Percentiles rank a stretch among this genome's conserved stretches.
These are phyloP conservation scores for Xylaria digitata DNA, from an alignment of 2,329 filamentous ascomycete genomes.

Conservation along the genomic window DNA sequence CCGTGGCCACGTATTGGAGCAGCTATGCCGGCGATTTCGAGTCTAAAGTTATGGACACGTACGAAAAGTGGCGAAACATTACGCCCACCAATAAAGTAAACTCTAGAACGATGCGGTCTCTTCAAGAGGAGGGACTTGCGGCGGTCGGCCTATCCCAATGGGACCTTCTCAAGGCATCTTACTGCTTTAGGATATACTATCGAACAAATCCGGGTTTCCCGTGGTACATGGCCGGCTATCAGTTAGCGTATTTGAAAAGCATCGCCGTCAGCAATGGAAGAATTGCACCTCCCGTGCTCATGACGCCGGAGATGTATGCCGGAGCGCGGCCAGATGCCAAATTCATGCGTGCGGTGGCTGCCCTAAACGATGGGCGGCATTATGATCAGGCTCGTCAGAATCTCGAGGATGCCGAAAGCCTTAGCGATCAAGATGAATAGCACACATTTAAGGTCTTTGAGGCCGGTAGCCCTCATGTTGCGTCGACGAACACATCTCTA, in stretches of 20 bases:
- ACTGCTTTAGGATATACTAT: slow-evolving; percentile 57
- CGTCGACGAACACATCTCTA: neutral
- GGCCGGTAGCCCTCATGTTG: neutral
- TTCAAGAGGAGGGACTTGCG: slow-evolving; percentile 47
- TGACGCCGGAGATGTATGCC: slow-evolving; percentile 52
- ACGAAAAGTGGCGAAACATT: slow-evolving; percentile 59
- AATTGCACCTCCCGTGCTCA: slow-evolving; percentile 44
- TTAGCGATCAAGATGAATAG: slow-evolving; percentile 31
- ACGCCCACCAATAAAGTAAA: slow-evolving; percentile 48
- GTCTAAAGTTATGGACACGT: slow-evolving; percentile 50
- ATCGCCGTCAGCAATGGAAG: slow-evolving; percentile 39
- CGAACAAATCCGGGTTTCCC: slow-evolving; percentile 48
- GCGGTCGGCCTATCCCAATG: slow-evolving; percentile 54
- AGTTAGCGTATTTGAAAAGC: slow-evolving; percentile 62
- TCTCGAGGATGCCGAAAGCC: slow-evolving; percentile 17
- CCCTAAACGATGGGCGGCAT: slow-evolving; percentile 38
- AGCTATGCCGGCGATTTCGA: slow-evolving; percentile 32
- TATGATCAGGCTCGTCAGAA: slow-evolving; percentile 35
- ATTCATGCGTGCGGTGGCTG: slow-evolving; percentile 42
- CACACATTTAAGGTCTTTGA: slow-evolving; percentile 5
- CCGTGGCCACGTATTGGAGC: slow-evolving; percentile 51
- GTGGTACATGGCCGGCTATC: slow-evolving; percentile 62
- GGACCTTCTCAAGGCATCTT: slow-evolving; percentile 64
- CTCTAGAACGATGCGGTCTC: slow-evolving; percentile 46
- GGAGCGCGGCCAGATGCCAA: slow-evolving; percentile 44